Percentiles rank a stretch among this genome's conserved stretches.
phyloP scores from a whole-genome alignment of 495 filamentous ascomycete species.

The Penicillium salamii region DNA sequence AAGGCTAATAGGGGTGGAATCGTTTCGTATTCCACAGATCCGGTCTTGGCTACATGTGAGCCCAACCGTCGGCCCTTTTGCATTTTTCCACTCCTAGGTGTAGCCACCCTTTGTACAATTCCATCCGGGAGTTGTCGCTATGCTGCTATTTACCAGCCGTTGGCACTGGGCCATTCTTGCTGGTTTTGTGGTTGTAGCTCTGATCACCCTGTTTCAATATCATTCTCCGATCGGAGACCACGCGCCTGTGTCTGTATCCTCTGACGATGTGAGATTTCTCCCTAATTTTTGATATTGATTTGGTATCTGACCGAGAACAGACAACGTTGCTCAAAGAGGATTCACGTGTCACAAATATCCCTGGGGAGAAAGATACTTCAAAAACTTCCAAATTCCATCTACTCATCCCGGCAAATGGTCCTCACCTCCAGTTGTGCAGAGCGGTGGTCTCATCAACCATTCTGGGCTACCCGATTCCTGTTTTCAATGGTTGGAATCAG shows the following conservation, averaged over 20 bases:
- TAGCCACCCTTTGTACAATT: no score
- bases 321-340: neutral
- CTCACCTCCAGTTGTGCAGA: slow-evolving; percentile 12
- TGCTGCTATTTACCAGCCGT: slow-evolving; percentile 1
- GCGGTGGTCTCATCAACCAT: slow-evolving; percentile 9
- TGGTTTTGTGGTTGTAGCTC: slow-evolving; percentile 3
- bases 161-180: slow-evolving; percentile 15
- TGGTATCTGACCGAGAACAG: neutral
- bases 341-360: neutral
- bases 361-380: neutral
- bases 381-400: slow-evolving; percentile 13
- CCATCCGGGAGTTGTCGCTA: neutral
- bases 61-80: neutral
- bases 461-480: slow-evolving; percentile 13
- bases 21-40: neutral
- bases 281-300: neutral
- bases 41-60: neutral
- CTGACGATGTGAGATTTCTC: neutral
- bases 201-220: slow-evolving; percentile 11
- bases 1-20: neutral
- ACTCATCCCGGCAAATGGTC: slow-evolving; percentile 7
- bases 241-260: neutral
- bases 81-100: neutral
- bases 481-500: slow-evolving; percentile 18
- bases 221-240: neutral